Conservation (phyloP, 108 stramenopile genomes). For the Nitzschia sp. region DNA sequence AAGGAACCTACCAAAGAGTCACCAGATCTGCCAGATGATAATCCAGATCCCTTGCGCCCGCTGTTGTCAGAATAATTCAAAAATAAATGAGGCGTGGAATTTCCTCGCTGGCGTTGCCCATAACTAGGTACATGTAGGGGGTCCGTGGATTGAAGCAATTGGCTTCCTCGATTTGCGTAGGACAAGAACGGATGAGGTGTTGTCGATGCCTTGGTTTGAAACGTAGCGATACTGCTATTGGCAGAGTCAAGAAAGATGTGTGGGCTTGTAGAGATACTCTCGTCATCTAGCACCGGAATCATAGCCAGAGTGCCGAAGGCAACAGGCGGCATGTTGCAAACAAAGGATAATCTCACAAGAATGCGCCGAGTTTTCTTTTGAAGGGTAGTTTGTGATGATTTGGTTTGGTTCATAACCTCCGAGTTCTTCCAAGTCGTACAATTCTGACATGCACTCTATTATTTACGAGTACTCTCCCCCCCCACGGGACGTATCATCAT, state of each 20-base stretch:
- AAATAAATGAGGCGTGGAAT: slow-evolving; percentile 8
- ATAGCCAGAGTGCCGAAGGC: not conserved
- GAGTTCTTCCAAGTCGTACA: too few species aligned
- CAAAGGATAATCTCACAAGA: too few species aligned
- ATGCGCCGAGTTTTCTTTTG: too few species aligned
- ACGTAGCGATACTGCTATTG: not conserved
- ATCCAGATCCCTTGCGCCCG: not conserved
- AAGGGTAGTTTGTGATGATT: too few species aligned
- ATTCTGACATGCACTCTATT: too few species aligned
- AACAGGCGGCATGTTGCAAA: too few species aligned
- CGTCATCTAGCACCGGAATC: not conserved
- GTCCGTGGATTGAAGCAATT: not conserved
- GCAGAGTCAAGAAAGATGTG: slow-evolving; percentile 2
- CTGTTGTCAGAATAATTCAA: slow-evolving; percentile 4
- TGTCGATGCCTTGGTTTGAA: not conserved
- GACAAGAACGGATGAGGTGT: not conserved
- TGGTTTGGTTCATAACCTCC: too few species aligned
- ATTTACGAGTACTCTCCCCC: too few species aligned
- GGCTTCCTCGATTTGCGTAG: not conserved
- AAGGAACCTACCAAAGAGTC: not conserved
- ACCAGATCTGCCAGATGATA: too few species aligned
- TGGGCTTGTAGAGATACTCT: not conserved
- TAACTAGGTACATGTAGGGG: not conserved
- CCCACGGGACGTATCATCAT: too few species aligned
- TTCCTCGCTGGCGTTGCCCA: not conserved